Percentiles rank a stretch among this genome's conserved stretches.
These are phyloP conservation scores for Carex scoparia DNA, from an alignment of 176 grass and related monocot species.

Conservation along the genomic window DNA sequence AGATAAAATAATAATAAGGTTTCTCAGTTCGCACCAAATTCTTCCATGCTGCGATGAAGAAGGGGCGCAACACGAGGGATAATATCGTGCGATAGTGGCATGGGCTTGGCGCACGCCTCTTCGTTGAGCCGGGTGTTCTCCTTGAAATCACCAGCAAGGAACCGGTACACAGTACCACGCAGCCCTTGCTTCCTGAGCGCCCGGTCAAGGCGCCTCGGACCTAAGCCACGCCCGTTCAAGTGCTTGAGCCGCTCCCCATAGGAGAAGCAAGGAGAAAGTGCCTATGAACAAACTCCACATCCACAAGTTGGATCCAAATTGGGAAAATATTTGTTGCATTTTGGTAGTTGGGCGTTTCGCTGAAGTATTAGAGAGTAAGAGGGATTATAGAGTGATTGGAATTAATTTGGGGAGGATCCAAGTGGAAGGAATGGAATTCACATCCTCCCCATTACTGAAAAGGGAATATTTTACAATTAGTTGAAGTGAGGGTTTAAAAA, in stretches of 20 bases:
- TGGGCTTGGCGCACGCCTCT: slow-evolving; percentile 39
- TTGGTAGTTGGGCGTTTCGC: background rate
- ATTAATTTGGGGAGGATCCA: no score
- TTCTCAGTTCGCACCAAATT: slow-evolving; percentile 36
- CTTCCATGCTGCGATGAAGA: slow-evolving; percentile 39
- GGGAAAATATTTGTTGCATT: background rate
- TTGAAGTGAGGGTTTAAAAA: no score
- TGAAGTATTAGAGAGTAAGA: no score
- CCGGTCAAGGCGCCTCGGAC: slow-evolving; percentile 36
- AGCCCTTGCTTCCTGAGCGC: slow-evolving; percentile 54
- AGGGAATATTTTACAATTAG: no score
- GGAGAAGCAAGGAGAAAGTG: background rate
- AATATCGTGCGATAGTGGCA: slow-evolving; percentile 52
- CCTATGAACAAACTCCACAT: slow-evolving; percentile 10
- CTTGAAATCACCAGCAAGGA: slow-evolving; percentile 39
- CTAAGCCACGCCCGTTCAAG: slow-evolving; percentile 56
- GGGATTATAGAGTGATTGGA: no score
- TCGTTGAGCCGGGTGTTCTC: slow-evolving; percentile 34
- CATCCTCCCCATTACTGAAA: no score
- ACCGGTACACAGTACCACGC: slow-evolving; percentile 39
- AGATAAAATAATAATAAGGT: background rate
- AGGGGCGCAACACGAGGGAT: slow-evolving; percentile 34
- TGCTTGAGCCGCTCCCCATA: slow-evolving; percentile 35
- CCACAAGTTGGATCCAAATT: background rate
- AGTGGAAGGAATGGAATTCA: no score